Conservation (phyloP, 768 basidiomycete species). For the Thelephora aurantiotincta region DNA sequence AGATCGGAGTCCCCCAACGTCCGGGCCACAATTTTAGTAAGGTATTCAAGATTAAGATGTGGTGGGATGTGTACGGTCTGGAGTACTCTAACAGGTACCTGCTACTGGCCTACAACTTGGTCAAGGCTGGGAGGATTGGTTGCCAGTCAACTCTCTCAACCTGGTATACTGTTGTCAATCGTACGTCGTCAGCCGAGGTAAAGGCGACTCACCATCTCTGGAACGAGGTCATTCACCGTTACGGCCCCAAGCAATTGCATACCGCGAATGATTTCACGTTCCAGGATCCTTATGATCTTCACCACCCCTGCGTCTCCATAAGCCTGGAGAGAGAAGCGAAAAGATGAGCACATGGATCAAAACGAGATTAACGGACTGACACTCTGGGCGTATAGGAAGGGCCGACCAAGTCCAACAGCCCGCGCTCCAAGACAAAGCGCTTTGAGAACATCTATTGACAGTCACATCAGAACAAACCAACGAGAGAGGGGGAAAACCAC, state of each 20-base stretch:
- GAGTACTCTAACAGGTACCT: too few relatives aligned
- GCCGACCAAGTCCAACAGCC: conserved; percentile 75
- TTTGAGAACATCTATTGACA: conserved; percentile 59
- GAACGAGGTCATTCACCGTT: conserved; percentile 47
- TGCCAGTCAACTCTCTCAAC: conserved; percentile 52
- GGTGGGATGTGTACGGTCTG: too few relatives aligned
- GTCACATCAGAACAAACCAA: background rate
- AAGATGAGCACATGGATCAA: background rate
- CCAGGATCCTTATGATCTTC: conserved; percentile 50
- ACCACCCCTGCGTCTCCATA: conserved; percentile 62
- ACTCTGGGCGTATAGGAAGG: conserved; percentile 79
- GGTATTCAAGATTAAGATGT: too few relatives aligned
- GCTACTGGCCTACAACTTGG: too few relatives aligned
- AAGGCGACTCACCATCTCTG: conserved; percentile 48
- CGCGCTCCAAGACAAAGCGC: conserved; percentile 81
- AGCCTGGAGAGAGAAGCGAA: conserved; percentile 28
- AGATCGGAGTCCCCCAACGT: too few relatives aligned
- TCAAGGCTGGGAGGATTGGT: conserved; percentile 15
- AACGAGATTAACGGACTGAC: conserved; percentile 24
- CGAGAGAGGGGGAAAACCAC: conserved; percentile 6
- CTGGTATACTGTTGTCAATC: conserved; percentile 6
- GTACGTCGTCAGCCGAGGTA: background rate
- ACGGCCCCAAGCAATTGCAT: conserved; percentile 69
- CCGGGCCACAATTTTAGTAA: too few relatives aligned
- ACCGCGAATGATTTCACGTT: conserved; percentile 62